A percentile compares a stretch with the other conserved stretches of the same genome.
phyloP scores from a whole-genome alignment of 352 stramenopile species.

The Nothophytophthora sp. region DNA sequence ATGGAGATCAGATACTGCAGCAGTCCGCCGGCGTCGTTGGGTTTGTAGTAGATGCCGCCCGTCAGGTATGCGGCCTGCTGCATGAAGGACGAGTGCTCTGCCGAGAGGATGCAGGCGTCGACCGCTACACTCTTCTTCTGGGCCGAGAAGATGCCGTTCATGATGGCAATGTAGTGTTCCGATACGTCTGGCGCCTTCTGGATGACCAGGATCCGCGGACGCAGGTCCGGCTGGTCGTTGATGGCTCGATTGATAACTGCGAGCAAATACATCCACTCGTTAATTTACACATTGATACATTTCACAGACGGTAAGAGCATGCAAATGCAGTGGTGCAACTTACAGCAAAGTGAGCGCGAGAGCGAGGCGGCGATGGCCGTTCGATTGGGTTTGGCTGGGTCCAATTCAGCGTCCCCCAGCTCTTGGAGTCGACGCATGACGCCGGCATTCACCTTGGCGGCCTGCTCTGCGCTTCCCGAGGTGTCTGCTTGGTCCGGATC shows the following conservation, averaged over 20 bases:
- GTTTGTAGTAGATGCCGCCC: conserved; percentile 88
- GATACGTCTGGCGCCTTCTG: conserved; percentile 85
- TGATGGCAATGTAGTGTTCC: conserved; percentile 90
- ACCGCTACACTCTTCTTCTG: conserved; percentile 87
- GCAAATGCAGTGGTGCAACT: conserved; percentile 10
- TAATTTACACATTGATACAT: background rate
- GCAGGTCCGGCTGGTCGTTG: conserved; percentile 71
- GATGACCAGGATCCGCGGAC: conserved; percentile 81
- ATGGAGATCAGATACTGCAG: conserved; percentile 88
- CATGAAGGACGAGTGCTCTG: conserved; percentile 85
- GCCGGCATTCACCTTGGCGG: conserved; percentile 66
- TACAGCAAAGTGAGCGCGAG: conserved; percentile 84
- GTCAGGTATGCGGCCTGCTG: conserved; percentile 88
- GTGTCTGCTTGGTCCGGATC: conserved; percentile 67
- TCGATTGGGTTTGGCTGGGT: conserved; percentile 53
- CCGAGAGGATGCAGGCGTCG: conserved; percentile 75
- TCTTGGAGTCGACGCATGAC: conserved; percentile 72
- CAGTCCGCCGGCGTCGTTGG: conserved; percentile 60
- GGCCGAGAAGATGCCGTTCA: conserved; percentile 90
- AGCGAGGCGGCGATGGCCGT: conserved; percentile 79
- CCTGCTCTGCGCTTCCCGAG: conserved; percentile 67
- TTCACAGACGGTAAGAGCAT: background rate
- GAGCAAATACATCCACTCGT: background rate
- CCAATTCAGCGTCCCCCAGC: conserved; percentile 47
- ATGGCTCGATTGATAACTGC: conserved; percentile 88